Base-by-base conservation (phyloP, 768 basidiomycete species). In the Pseudohyphozyma bogoriensis region DNA sequence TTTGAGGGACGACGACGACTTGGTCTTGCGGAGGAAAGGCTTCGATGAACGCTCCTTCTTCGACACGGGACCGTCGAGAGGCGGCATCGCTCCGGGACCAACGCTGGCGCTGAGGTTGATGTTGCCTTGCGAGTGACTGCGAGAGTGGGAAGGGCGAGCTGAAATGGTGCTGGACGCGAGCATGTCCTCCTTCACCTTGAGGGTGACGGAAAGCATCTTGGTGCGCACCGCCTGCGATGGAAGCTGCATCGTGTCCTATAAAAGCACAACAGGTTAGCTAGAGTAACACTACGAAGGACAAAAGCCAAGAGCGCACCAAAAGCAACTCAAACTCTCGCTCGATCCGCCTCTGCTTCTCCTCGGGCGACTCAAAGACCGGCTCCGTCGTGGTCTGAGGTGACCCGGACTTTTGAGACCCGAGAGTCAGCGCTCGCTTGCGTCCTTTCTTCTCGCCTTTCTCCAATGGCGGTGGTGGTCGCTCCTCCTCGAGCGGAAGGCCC, bases 181-280 rank as follows among this genome's bases (percentile, higher is more conserved):
- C 87, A 93, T 91, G 16, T 86, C 87, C 7, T 86, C 88, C 72
- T 93, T 93, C 52, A 93, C 86, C 1, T 85, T 82, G 0, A 83
- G 76, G 58, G 92, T 87, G 81, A 93, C 87, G 20, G 82, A 82
- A 51, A 78, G 77, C 22, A 92, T 81, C 73, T 89, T 88, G 2
- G 83, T 84, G 11, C 89, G 81, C 28, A 90, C 76, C 4, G 81
- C 46, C 1, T 22, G 82, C 10, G 80, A 75, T 5, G 89, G 89
- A 26, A 92, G 89, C 74, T 92, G 89, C 54, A 92, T 82, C 60
- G 89, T 87, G 72, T 92, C 87, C 89, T 91, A 65, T 16, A 53
- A 56, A 51, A 33, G 29, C 7, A 22, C 22, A 13, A 20, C 42
- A 1, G 2, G 22, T 20, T 39, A 3, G n/a, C 55, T 28, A 39